Conservation (phyloP, 2,329 filamentous ascomycete species). For the Reticulascus tulasneorum region DNA sequence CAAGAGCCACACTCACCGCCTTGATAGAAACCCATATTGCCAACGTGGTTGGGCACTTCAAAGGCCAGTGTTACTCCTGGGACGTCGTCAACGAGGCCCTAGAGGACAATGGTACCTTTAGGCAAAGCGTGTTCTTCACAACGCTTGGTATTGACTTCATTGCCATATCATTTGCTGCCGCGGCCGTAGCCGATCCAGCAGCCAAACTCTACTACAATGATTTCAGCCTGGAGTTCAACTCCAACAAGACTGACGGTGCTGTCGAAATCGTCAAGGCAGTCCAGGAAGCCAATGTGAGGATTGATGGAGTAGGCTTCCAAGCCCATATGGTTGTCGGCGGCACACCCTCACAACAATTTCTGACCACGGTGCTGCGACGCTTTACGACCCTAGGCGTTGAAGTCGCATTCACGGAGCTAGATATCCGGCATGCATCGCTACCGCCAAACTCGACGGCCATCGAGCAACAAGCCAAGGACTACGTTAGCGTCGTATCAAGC, state of each 20-base stretch:
- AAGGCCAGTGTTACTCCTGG: slow-evolving; percentile 44
- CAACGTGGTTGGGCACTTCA: slow-evolving; percentile 38
- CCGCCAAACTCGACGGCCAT: slow-evolving; percentile 54
- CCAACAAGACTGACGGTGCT: slow-evolving; percentile 36
- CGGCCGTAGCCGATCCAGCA: slow-evolving; percentile 40
- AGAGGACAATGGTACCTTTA: slow-evolving; percentile 48
- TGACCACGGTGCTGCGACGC: slow-evolving; percentile 48
- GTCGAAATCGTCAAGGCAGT: slow-evolving; percentile 58
- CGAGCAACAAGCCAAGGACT: slow-evolving; percentile 45
- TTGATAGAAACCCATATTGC: slow-evolving; percentile 50
- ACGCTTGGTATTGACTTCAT: slow-evolving; percentile 50
- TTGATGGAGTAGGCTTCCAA: slow-evolving; percentile 60
- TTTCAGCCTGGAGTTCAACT: slow-evolving; percentile 36
- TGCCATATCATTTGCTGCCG: slow-evolving; percentile 45
- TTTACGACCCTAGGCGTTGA: slow-evolving; percentile 46
- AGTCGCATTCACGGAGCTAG: slow-evolving; percentile 64
- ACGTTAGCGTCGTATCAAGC: slow-evolving; percentile 30
- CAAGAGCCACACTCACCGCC: slow-evolving; percentile 33
- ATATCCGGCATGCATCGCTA: slow-evolving; percentile 55
- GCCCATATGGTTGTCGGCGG: slow-evolving; percentile 45
- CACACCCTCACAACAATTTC: slow-evolving; percentile 37
- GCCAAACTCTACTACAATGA: slow-evolving; percentile 60
- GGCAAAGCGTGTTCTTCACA: slow-evolving; percentile 44
- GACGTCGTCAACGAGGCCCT: slow-evolving; percentile 52
- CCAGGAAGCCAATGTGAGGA: slow-evolving; percentile 56